Evolutionary conservation across 768 basidiomycete genomes (phyloP).

Genomic region (Mycena olivaceomarginata): DNA sequence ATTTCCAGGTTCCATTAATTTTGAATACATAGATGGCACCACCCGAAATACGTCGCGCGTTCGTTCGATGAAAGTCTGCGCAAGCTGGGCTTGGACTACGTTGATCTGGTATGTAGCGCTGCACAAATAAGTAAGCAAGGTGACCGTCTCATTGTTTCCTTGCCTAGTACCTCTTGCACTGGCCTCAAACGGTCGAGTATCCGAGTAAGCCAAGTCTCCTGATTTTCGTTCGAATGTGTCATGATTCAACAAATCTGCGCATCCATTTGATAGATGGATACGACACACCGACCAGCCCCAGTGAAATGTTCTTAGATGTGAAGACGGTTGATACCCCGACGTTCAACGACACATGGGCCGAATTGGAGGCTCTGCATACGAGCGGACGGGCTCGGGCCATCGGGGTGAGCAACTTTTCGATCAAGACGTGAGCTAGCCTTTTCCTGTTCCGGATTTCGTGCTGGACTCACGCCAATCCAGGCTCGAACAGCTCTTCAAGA

Average conservation of each 20-base stretch:
- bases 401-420: no score
- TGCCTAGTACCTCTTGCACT: conserved; percentile 71
- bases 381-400: no score
- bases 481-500: no score
- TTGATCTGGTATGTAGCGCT: conserved; percentile 61
- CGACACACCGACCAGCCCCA: conserved; percentile 51
- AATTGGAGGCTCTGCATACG: conserved; percentile 27
- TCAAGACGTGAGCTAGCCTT: no score
- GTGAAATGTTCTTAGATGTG: conserved; percentile 51
- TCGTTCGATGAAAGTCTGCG: no score
- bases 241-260: not conserved
- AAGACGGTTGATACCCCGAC: conserved; percentile 54
- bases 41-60: conserved; percentile 32
- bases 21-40: conserved; percentile 55
- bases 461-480: conserved; percentile 25
- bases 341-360: conserved; percentile 69
- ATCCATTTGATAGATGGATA: conserved; percentile 35
- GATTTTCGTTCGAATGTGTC: not conserved
- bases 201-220: conserved; percentile 45
- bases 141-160: not conserved
- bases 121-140: not conserved
- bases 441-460: no score
- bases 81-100: conserved; percentile 47
- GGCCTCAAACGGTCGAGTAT: conserved; percentile 57
- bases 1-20: not conserved